phyloP scores from a whole-genome alignment of 176 grass and related monocot genomes.

The Coix lacrymajobi region DNA sequence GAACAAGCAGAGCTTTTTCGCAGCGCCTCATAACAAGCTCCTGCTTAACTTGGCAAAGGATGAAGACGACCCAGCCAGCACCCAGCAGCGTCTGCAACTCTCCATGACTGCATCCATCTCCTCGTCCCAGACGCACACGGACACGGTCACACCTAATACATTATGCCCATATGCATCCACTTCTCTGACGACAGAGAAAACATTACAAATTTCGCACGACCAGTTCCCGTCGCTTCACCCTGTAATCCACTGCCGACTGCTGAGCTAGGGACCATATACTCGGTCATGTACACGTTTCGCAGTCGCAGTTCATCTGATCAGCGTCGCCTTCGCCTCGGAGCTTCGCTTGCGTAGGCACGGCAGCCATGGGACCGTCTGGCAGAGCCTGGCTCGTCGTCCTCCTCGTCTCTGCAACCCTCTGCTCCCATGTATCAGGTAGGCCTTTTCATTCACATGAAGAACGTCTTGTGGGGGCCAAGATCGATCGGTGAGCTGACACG shows the following conservation, averaged over 20 bases:
- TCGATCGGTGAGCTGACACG: background rate
- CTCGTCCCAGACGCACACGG: background rate
- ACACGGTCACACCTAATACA: slow-evolving; percentile 1
- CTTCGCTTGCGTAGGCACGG: background rate
- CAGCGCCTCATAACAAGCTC: background rate
- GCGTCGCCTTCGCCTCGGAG: background rate
- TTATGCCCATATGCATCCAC: slow-evolving; percentile 2
- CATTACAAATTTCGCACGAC: background rate
- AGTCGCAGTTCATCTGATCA: background rate
- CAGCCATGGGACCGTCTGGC: background rate
- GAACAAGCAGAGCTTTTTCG: background rate
- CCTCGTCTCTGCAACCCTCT: slow-evolving; percentile 1
- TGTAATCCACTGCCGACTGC: background rate
- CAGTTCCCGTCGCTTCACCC: background rate
- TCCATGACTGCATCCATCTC: background rate
- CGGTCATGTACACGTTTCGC: background rate
- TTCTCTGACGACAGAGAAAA: slow-evolving; percentile 8
- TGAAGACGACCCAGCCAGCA: slow-evolving; percentile 20
- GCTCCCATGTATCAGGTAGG: background rate
- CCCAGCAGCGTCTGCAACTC: background rate
- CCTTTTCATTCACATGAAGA: background rate
- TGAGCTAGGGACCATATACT: background rate
- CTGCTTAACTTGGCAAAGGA: too few species aligned
- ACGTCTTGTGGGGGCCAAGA: background rate
- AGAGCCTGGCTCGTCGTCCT: background rate